A percentile compares a stretch with the other conserved stretches of the same genome.
Conservation (phyloP, 2,329 filamentous ascomycete genomes). For the Capronia americana region DNA sequence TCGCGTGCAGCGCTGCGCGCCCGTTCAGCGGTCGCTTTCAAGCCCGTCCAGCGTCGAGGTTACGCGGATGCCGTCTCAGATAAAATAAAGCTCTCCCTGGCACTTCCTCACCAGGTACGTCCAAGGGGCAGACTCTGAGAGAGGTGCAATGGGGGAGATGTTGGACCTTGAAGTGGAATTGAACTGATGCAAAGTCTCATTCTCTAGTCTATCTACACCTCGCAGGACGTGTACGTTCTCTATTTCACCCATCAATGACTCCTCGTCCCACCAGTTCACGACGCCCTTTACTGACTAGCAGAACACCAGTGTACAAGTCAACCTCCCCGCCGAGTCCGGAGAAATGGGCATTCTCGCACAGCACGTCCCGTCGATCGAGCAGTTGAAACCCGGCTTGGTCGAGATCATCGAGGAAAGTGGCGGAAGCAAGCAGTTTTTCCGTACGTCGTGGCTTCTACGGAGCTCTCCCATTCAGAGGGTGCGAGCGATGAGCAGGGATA, state of each 20-base stretch:
- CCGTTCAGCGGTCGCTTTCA: conserved; percentile 76
- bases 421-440: conserved; percentile 93
- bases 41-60: conserved; percentile 80
- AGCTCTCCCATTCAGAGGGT: neutral
- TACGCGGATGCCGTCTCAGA: conserved; percentile 88
- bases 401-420: conserved; percentile 95
- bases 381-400: conserved; percentile 94
- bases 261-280: neutral
- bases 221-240: conserved; percentile 69
- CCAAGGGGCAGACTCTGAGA: conserved; percentile 1
- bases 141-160: neutral
- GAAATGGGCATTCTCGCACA: conserved; percentile 99
- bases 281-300: conserved; percentile 11
- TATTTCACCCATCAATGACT: neutral
- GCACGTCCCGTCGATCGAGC: conserved; percentile 98
- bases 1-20: conserved; percentile 82
- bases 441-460: conserved; percentile 63
- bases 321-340: conserved; percentile 95
- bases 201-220: conserved; percentile 71
- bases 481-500: conserved; percentile 8
- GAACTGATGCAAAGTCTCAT: neutral
- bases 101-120: conserved; percentile 97
- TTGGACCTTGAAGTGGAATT: neutral
- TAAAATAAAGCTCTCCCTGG: conserved; percentile 98
- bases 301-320: conserved; percentile 79